phyloP scores from a whole-genome alignment of 768 basidiomycete species.

The Psilocybe subaeruginosa region DNA sequence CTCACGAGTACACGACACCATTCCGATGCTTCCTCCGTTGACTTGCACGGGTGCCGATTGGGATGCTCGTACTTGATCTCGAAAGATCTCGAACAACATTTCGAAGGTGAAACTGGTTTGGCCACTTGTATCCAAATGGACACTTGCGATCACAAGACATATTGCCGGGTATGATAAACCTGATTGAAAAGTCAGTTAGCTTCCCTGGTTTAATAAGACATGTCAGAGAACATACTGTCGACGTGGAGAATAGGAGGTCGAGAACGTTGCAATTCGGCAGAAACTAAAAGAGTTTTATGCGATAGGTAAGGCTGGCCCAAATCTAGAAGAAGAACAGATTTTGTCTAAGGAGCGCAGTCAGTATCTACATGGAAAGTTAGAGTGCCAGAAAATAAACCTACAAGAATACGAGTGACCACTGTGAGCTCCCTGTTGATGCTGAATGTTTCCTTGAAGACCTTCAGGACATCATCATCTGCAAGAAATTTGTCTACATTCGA shows the following conservation, averaged over 20 bases:
- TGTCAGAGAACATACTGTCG: conserved; percentile 43
- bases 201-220: background rate
- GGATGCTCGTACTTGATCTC: conserved; percentile 73
- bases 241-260: conserved; percentile 57
- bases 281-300: conserved; percentile 40
- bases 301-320: conserved; percentile 58
- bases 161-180: conserved; percentile 78
- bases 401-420: conserved; percentile 62
- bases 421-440: conserved; percentile 62
- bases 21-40: conserved; percentile 75
- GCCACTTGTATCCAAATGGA: conserved; percentile 77
- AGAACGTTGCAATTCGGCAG: conserved; percentile 55
- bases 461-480: conserved; percentile 44
- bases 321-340: conserved; percentile 47
- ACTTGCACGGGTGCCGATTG: conserved; percentile 75
- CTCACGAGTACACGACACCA: conserved; percentile 65
- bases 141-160: conserved; percentile 84
- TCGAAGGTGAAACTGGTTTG: conserved; percentile 88
- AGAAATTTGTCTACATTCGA: conserved; percentile 60
- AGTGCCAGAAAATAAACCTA: conserved; percentile 33
- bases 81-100: conserved; percentile 83
- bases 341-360: conserved; percentile 35
- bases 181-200: conserved; percentile 26
- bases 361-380: background rate
- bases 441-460: conserved; percentile 60